Evolutionary conservation across 768 basidiomycete species (phyloP).

Genomic region (Phylloporus rhodoxanthus): DNA sequence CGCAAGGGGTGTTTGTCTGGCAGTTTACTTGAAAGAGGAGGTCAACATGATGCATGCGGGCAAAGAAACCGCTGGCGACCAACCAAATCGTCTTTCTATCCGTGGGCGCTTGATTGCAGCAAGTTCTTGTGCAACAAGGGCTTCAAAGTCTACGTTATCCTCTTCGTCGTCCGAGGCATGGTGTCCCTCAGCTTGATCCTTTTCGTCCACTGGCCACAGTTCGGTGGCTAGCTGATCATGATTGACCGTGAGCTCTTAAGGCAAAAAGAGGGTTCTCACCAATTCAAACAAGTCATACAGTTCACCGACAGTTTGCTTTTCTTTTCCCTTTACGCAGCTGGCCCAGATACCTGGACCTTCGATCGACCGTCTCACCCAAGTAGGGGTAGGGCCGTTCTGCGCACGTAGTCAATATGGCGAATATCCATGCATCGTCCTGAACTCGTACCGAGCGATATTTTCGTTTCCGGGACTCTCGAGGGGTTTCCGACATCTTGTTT

Average conservation of each 20-base stretch:
- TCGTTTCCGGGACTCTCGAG: conserved; percentile 34
- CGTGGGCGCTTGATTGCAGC: conserved; percentile 63
- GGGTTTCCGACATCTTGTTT: conserved; percentile 12
- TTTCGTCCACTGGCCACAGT: conserved; percentile 53
- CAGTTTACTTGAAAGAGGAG: conserved; percentile 51
- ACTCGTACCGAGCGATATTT: conserved; percentile 47
- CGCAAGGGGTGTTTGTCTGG: conserved; percentile 74
- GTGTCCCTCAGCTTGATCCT: conserved; percentile 19
- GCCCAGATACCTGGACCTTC: conserved; percentile 86
- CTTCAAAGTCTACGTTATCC: conserved; percentile 53
- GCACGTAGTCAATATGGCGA: conserved; percentile 1
- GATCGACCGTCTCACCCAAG: conserved; percentile 59
- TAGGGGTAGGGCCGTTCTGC: conserved; percentile 57
- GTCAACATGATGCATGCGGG: not conserved
- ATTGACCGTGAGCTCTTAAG: conserved; percentile 8
- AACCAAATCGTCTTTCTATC: conserved; percentile 61
- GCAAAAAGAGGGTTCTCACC: conserved; percentile 37
- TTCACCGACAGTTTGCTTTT: conserved; percentile 71
- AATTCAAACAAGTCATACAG: conserved; percentile 73
- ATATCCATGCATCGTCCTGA: not conserved
- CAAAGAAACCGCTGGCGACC: conserved; percentile 11
- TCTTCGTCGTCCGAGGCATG: conserved; percentile 34
- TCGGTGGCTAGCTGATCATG: conserved; percentile 57
- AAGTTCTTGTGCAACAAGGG: conserved; percentile 66
- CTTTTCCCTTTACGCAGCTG: conserved; percentile 81